These are phyloP conservation scores for Cladosporium sp. DNA, from an alignment of 2,329 filamentous ascomycete genomes.

Conservation along the genomic window DNA sequence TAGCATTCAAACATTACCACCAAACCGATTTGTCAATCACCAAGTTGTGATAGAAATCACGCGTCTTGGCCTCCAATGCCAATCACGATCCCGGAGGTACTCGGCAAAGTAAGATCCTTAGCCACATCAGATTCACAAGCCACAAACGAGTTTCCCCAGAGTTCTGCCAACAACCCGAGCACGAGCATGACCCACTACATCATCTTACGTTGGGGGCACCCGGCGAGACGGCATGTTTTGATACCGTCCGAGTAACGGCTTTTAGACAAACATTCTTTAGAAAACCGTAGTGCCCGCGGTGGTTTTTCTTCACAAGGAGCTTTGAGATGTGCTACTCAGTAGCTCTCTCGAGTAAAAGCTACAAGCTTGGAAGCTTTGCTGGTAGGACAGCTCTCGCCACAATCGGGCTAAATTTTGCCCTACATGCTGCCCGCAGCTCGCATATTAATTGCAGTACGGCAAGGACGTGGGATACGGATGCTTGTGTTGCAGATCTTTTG, in stretches of 20 bases:
- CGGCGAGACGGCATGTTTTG: not conserved
- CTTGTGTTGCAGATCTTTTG: conserved; percentile 3
- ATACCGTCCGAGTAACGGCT: not conserved
- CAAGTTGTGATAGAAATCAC: not conserved
- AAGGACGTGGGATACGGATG: not conserved
- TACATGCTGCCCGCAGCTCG: not conserved
- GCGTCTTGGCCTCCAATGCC: not conserved
- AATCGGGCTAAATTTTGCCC: not conserved
- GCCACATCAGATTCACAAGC: conserved; percentile 2
- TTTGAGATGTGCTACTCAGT: not conserved
- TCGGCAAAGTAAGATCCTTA: not conserved
- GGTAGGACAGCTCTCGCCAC: conserved; percentile 1
- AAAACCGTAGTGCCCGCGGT: not conserved
- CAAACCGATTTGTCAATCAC: not conserved
- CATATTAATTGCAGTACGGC: not conserved
- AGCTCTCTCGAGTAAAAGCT: not conserved
- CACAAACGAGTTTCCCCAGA: not conserved
- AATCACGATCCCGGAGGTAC: not conserved
- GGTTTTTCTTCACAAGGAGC: conserved; percentile 2
- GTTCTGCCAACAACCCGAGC: not conserved
- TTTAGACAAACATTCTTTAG: not conserved
- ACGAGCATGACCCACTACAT: conserved; percentile 5
- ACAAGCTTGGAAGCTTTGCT: not conserved
- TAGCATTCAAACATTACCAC: not conserved
- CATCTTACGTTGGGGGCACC: conserved; percentile 7